Conservation (phyloP, 345 rosid genomes). For the Ricinus communis region DNA sequence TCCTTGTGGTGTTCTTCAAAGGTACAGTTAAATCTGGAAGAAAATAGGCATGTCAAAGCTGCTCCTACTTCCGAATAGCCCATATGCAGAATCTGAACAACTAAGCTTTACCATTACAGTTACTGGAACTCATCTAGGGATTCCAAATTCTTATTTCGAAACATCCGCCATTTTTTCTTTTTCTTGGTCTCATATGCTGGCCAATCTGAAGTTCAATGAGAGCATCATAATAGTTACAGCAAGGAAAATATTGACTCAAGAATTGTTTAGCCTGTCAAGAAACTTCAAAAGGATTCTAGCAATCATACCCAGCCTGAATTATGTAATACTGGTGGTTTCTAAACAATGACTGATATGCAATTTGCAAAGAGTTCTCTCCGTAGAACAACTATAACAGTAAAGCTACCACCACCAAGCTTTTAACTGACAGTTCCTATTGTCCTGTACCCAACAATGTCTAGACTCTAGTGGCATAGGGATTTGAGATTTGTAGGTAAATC, state of each 20-base stretch:
- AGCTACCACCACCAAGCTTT: neutral
- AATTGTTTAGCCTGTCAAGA: neutral
- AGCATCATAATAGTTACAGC: neutral
- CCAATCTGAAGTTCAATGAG: constrained; percentile 35
- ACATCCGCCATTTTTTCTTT: constrained; percentile 49
- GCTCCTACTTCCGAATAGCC: neutral
- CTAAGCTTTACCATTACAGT: neutral
- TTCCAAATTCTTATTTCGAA: constrained; percentile 37
- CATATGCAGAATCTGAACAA: neutral
- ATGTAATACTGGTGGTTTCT: no score
- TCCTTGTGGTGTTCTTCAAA: neutral
- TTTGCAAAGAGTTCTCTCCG: neutral
- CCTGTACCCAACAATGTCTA: neutral
- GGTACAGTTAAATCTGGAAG: neutral
- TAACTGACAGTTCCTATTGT: neutral
- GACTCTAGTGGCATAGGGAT: no score
- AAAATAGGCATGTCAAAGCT: neutral
- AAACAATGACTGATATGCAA: no score
- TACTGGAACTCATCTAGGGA: constrained; percentile 29
- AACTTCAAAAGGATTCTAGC: neutral
- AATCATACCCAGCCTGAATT: neutral
- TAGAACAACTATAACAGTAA: no score
- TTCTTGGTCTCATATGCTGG: constrained; percentile 40
- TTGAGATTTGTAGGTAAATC: neutral
- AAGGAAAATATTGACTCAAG: neutral